Base-by-base conservation (phyloP, 441 rosid species). In the Hura crepitans region DNA sequence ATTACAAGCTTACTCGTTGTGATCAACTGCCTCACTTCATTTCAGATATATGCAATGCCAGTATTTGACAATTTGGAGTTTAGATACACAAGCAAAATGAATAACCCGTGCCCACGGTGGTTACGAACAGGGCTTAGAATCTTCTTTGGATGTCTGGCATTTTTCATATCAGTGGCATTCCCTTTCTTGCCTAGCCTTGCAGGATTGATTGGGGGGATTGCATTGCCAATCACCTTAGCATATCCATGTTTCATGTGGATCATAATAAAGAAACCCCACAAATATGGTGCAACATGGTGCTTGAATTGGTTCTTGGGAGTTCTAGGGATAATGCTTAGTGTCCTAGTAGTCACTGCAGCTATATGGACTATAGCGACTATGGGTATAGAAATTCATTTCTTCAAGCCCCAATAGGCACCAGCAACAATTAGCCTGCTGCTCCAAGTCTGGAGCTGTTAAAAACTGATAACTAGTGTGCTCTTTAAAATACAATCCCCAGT, bases 1-100 rank as follows among this genome's bases (percentile, higher is more conserved):
- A n/a, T 86, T 62, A 72, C 82, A 60, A 75, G 88, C 68, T 50
- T 84, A 18, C 79, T 88, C n/a, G 72, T 88, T 14, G 81, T 86
- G 46, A 50, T 84, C n/a, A 83, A 79, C 81, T 68, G 85, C 74
- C 81, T 86, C 49, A 84, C 83, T 77, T 80, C 87, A 1, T 84
- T 86, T 73, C 90, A 86, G 75, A 80, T 88, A 62, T 82, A 84
- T 37, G 88, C 90, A 2, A 88, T 83, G 87, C 90, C 89, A 3
- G 85, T 82, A 2, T 83, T 84, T 25, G 90, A 88, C 78, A 83
- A 81, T 65, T 62, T 86, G 30, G 90, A 88, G 75, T 62, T 82
- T 47, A 79, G 78, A 69, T 85, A 77, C 54, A 85, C 82, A 0
- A 76, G 80, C 80, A 81, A 71, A 49, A 72, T 27, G 74, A 77